Base-by-base conservation (phyloP, 441 rosid species). In the Populus hybrid region DNA sequence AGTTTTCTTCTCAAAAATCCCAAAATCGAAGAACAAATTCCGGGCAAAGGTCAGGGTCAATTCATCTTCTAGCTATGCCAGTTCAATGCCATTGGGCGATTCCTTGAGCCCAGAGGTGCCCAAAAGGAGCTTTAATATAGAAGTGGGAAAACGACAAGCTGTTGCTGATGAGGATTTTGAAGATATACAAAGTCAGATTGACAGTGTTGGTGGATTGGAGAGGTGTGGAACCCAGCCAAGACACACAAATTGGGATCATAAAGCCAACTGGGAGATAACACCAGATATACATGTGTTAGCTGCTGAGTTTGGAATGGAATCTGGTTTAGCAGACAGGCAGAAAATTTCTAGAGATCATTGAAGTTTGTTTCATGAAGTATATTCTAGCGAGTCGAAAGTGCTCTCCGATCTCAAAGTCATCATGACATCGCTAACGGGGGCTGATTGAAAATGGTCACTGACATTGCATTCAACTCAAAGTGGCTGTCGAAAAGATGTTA, bases 101-200 rank as follows among this genome's bases (percentile, higher is more conserved):
- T 23, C 87, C 70, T 63, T 70, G 83, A 84, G 84, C 82, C 85
- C 85, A 16, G 88, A 82, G 57, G 68, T 80, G 70, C 84, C 89
- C 4, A 84, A 88, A 81, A 64, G 76, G 38, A 88, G 85, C 86
- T 79, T 72, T 65, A 89, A 86, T 61, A 4, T 82, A 46, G 92
- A 86, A 81, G 79, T 75, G 71, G 90, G 89, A 61, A 87, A 89
- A 78, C 80, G 88, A 30, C 84, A 83, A 81, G 90, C 88, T 71
- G 89, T 87, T 76, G 92, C 83, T 81, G 88, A 83, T 12, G 92
- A 87, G 82, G 93, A 91, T 82, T 83, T 91, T 30, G 88, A 83
- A 75, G 92, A 85, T 70, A 86, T 89, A 75, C 88, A 83, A 40
- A 84, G 81, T 78, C 92, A 90, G 80, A 85, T 85, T 57, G 89